Evolutionary conservation across 2,329 filamentous ascomycete genomes (phyloP), one percentile per base, ranked within the genome.

Genomic region (Metarhizium guizhouense): DNA sequence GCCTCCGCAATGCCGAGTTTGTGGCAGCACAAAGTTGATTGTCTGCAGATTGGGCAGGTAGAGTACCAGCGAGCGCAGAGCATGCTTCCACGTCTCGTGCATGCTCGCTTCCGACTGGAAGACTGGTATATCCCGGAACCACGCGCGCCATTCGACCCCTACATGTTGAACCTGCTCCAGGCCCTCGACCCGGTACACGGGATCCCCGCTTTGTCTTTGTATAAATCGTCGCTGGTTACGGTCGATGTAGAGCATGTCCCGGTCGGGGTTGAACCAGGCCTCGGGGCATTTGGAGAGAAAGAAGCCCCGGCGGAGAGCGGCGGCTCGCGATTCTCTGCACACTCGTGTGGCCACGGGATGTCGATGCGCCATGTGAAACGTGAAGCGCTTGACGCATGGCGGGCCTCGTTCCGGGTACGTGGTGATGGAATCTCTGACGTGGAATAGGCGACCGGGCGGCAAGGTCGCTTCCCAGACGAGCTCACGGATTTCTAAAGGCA

Each of bases 231-330:
- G 49, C 51, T 64, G 62, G 30, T 65, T 65, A 48, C 65, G 62
- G 47, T 66, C 64, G 29, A 69, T 60, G 47, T 68, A 68, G 14
- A 71, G 58, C 14, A 69, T 56, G 52, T 69, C 64, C 0, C 57
- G 56, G 20, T 61, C 53, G 2, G 63, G 60, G 16, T 60, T 65
- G 53, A 69, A 68, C 64, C 63, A 67, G 3, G 57, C 51, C 1
- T 63, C 62, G 7, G 62, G 56, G 13, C 49, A 51, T 1, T 55
- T 47, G 3, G 60, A 59, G 16, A 69, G 52, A 52, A 66, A 64
- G 60, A 65, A 65, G 14, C 66, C 64, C 7, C 59, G 57, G 14
- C 60, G 62, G 13, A 64, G 58, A 1, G 66, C 66, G 6, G 63
- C 56, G 14, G 54, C 40, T 25, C 68, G 68, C 6, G 65, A 65